A percentile compares a stretch with the other conserved stretches of the same genome.
phyloP scores from a whole-genome alignment of 2,329 filamentous ascomycete species.

The Xylaria digitata region DNA sequence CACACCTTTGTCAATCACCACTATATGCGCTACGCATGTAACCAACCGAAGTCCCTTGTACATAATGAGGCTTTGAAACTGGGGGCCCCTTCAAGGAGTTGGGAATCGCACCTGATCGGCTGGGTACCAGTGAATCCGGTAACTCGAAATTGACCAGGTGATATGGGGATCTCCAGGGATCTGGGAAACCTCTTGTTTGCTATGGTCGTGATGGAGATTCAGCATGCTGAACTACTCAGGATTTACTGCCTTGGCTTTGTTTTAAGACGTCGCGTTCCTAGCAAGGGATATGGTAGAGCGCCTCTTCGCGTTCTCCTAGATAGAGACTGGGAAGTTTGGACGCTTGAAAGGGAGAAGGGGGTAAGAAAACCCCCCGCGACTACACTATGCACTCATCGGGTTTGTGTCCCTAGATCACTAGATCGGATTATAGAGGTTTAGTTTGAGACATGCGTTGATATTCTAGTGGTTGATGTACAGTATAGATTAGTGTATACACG shows the following conservation, averaged over 20 bases:
- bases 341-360: background rate
- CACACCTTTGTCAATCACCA: slow-evolving; percentile 23
- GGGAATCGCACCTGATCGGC: slow-evolving; percentile 27
- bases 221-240: slow-evolving; percentile 5
- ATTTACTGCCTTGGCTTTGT: slow-evolving; percentile 4
- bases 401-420: slow-evolving; percentile 2
- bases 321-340: background rate
- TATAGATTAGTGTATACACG: background rate
- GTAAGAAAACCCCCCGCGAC: slow-evolving; percentile 1
- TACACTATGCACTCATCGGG: slow-evolving; percentile 3
- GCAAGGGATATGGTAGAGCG: slow-evolving; percentile 25
- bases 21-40: slow-evolving; percentile 28
- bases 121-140: slow-evolving; percentile 26
- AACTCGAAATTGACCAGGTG: slow-evolving; percentile 32
- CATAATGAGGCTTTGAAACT: slow-evolving; percentile 38
- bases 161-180: slow-evolving; percentile 34
- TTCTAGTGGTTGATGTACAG: background rate
- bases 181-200: slow-evolving; percentile 32
- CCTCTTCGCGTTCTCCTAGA: slow-evolving; percentile 7
- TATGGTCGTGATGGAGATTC: slow-evolving; percentile 3
- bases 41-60: slow-evolving; percentile 36
- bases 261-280: slow-evolving; percentile 11
- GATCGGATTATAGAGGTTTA: background rate
- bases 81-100: slow-evolving; percentile 31
- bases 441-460: background rate